Evolutionary conservation across 352 stramenopile species (phyloP), one percentile per base, ranked within the genome.

Genomic region (Phytophthora pistaciae): DNA sequence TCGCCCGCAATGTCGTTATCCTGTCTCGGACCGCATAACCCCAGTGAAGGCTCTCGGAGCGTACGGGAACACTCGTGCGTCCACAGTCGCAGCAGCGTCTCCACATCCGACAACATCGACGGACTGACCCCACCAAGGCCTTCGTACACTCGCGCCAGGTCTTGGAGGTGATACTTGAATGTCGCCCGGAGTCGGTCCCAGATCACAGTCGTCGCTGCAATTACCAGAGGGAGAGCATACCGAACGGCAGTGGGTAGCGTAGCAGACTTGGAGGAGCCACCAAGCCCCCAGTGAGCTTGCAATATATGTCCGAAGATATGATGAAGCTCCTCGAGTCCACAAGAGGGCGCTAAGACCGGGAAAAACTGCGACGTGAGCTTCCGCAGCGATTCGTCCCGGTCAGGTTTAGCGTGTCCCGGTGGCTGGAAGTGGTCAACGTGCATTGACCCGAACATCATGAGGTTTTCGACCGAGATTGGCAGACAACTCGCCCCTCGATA

Each of bases 31-130:
- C 60, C 62, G 21, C 14, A 21, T 8, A 63, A 4, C 9, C 70
- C 66, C 44, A 78, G 55, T 10, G 66, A 60, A 27, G 70, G 54
- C 27, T 85, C 75, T 18, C 66, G 49, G 14, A 93, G 75, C 4
- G 80, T 75, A 4, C 78, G 72, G 16, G 63, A 31, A 3, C 59
- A 76, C 60, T 93, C 85, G 63, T 93, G 84, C 1, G 70, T 75
- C 82, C 80, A 91, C 5, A 93, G 56, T 1, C 82, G 57, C 25
- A 83, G 9, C 9, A 91, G 58, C 3, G 74, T 89, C 18, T 87
- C 80, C 3, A 55, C 56, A 20, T 91, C 82, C 1, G 78, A 52
- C 13, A 91, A 31, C 14, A 78, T 72, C 3, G 62, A 77, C 0
- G 75, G 64, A 9, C 69, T 58, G 0, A 89, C 84, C 11, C 70